These are phyloP conservation scores for Starmerella scarabaei DNA, from an alignment of 805 yeast genomes.

Conservation along the genomic window DNA sequence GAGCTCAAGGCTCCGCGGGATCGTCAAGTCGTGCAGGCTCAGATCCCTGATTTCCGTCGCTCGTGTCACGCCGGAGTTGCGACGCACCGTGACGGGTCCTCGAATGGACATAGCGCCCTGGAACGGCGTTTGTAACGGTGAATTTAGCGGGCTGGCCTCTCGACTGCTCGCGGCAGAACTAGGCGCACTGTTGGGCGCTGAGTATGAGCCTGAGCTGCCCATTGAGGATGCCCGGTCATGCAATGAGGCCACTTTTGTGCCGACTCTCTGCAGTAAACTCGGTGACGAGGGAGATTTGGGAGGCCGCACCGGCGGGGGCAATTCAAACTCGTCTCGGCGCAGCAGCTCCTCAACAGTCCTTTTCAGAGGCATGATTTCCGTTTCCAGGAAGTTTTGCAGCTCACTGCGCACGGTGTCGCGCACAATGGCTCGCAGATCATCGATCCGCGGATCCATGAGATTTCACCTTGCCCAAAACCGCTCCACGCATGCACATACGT, in stretches of 20 bases:
- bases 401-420: conserved; percentile 9
- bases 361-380: conserved; percentile 12
- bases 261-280: conserved; percentile 12
- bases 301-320: conserved; percentile 4
- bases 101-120: not conserved
- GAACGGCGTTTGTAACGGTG: not conserved
- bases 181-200: no score
- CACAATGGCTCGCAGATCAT: conserved; percentile 6
- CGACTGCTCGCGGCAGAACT: not conserved
- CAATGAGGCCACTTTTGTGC: conserved; percentile 12
- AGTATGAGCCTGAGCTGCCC: no score
- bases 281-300: conserved; percentile 2
- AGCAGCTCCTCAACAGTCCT: conserved; percentile 5
- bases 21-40: conserved; percentile 1
- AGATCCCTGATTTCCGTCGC: conserved; percentile 1
- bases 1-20: conserved; percentile 15
- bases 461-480: no score
- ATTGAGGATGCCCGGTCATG: no score
- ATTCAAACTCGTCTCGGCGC: conserved; percentile 2
- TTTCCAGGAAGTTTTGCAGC: conserved; percentile 9
- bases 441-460: no score
- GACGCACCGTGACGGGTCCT: conserved; percentile 21
- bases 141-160: not conserved
- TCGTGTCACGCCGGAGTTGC: conserved; percentile 19
- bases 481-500: no score